Evolutionary conservation across 2,329 filamentous ascomycete genomes (phyloP).

Genomic region (Beauveria asiatica): DNA sequence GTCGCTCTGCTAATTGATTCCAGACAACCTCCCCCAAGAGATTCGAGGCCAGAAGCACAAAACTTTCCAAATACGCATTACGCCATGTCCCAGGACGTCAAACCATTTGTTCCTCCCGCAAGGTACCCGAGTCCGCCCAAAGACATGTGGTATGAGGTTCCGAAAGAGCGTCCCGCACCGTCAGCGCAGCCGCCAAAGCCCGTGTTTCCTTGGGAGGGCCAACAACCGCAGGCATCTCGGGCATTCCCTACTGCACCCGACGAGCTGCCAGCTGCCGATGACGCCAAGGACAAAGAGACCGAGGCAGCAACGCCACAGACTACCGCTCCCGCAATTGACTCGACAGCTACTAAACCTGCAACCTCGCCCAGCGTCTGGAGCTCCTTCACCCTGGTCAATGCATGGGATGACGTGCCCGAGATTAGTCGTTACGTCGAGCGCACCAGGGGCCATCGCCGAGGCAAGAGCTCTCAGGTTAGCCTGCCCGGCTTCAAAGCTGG

Average conservation of each 20-base stretch:
- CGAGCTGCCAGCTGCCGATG: conserved; percentile 17
- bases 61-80: conserved; percentile 76
- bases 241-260: conserved; percentile 40
- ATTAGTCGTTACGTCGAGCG: conserved; percentile 82
- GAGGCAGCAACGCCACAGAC: conserved; percentile 15
- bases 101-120: conserved; percentile 67
- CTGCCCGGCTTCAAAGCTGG: not conserved
- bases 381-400: conserved; percentile 68
- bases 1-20: conserved; percentile 11
- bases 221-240: conserved; percentile 53
- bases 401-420: conserved; percentile 85
- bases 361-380: conserved; percentile 57
- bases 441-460: conserved; percentile 52
- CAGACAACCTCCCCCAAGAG: conserved; percentile 53
- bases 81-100: conserved; percentile 68
- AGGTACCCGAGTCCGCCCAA: conserved; percentile 76
- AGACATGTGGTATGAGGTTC: conserved; percentile 83
- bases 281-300: not conserved
- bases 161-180: conserved; percentile 50
- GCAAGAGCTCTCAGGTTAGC: conserved; percentile 26
- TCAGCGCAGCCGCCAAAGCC: conserved; percentile 49
- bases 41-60: conserved; percentile 74
- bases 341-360: conserved; percentile 14
- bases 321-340: not conserved
- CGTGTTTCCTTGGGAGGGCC: conserved; percentile 86